These are phyloP conservation scores for Hymenoscyphus albidus DNA, from an alignment of 2,329 filamentous ascomycete species.

Conservation along the genomic window DNA sequence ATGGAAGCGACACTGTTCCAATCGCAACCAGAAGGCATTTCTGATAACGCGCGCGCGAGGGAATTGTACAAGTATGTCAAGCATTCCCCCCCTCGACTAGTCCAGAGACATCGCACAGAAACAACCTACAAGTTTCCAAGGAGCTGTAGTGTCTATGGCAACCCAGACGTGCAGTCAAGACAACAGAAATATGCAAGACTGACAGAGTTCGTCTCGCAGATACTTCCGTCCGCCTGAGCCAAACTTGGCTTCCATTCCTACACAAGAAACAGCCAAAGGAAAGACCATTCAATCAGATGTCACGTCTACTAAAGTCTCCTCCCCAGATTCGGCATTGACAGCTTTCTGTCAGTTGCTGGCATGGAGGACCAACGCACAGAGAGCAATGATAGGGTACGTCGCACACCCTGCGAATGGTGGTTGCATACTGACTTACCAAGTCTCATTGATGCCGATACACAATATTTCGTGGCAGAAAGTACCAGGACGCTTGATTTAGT, in stretches of 20 bases:
- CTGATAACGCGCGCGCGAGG: constrained; percentile 32
- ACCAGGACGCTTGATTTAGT: constrained; percentile 42
- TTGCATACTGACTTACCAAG: constrained; percentile 27
- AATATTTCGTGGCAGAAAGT: constrained; percentile 51
- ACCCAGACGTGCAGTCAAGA: background rate
- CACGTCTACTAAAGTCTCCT: constrained; percentile 32
- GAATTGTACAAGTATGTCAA: constrained; percentile 35
- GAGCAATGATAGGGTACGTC: constrained; percentile 43
- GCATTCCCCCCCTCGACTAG: background rate
- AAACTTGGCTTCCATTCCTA: background rate
- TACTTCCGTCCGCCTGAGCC: constrained; percentile 31
- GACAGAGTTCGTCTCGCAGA: constrained; percentile 18
- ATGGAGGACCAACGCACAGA: constrained; percentile 44
- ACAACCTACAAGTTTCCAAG: background rate
- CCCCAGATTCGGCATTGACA: constrained; percentile 43
- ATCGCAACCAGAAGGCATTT: constrained; percentile 31
- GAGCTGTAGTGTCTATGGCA: background rate
- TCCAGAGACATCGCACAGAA: background rate
- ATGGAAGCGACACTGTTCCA: constrained; percentile 24
- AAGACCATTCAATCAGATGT: constrained; percentile 26
- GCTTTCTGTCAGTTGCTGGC: constrained; percentile 48
- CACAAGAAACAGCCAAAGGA: background rate
- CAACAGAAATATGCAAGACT: constrained; percentile 4
- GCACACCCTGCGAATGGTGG: background rate
- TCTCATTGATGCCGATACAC: constrained; percentile 43